Conservation (phyloP, 1,284 basidiomycete species). For the Moesziomyces aphidis region DNA sequence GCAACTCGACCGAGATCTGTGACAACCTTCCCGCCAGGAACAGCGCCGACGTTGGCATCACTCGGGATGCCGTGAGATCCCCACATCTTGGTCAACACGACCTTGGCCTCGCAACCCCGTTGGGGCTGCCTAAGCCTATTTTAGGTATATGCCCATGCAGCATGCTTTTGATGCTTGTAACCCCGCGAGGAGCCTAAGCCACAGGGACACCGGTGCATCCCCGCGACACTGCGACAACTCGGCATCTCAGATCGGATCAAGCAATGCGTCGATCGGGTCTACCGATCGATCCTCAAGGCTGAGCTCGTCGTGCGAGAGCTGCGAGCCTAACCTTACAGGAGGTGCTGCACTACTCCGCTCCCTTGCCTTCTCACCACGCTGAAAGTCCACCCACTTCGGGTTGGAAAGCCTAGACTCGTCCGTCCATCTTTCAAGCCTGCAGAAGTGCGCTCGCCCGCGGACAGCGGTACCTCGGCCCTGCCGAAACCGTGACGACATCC, state of each 20-base stretch:
- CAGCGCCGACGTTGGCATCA: neutral
- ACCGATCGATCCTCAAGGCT: neutral
- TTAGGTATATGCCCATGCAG: neutral
- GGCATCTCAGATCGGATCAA: neutral
- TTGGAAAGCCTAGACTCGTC: too few relatives aligned
- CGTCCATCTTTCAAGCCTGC: too few relatives aligned
- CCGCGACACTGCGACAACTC: neutral
- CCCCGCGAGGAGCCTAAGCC: neutral
- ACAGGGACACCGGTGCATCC: too few relatives aligned
- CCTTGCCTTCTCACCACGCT: too few relatives aligned
- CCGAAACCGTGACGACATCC: neutral
- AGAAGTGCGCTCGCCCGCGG: neutral
- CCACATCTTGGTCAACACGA: neutral
- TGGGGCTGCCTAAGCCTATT: neutral
- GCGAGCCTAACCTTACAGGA: too few relatives aligned
- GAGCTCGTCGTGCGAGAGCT: too few relatives aligned
- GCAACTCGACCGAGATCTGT: neutral
- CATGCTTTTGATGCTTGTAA: neutral
- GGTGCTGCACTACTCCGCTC: too few relatives aligned
- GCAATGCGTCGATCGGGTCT: neutral
- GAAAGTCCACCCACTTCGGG: too few relatives aligned
- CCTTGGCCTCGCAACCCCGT: neutral
- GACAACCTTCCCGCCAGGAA: neutral
- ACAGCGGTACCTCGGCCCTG: neutral
- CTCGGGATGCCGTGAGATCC: too few relatives aligned